Percentiles rank a stretch among this genome's conserved stretches.
phyloP scores from a whole-genome alignment of 2,329 filamentous ascomycete genomes.

The Coccinonectria pachysandricola region DNA sequence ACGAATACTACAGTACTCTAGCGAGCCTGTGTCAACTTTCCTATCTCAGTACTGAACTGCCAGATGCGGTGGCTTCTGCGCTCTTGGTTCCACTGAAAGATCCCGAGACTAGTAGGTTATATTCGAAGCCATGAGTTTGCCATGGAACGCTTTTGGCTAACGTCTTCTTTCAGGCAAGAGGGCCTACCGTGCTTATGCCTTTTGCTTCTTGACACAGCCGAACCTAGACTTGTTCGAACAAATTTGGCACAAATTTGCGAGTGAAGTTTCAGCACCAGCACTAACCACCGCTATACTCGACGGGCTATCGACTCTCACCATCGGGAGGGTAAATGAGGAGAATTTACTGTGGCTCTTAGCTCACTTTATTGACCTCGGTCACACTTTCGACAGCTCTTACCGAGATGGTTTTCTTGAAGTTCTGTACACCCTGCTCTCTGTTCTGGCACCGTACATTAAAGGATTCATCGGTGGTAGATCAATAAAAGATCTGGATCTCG shows the following conservation, averaged over 20 bases:
- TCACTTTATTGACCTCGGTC: conserved; percentile 52
- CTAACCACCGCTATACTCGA: conserved; percentile 33
- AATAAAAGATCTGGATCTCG: too few species aligned
- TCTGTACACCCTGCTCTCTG: conserved; percentile 43
- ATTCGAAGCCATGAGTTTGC: too few species aligned
- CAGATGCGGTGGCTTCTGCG: too few species aligned
- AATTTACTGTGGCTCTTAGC: conserved; percentile 54
- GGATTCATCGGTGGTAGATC: too few species aligned
- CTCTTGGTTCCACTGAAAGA: too few species aligned
- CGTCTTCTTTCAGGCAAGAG: too few species aligned
- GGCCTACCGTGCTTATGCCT: conserved; percentile 16
- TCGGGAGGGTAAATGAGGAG: conserved; percentile 22
- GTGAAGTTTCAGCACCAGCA: conserved; percentile 26
- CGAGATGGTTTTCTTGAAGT: conserved; percentile 37
- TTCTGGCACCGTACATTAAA: too few species aligned
- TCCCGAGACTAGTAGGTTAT: too few species aligned
- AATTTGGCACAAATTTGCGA: conserved; percentile 26
- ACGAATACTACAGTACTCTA: conserved; percentile 31
- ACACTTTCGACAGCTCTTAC: conserved; percentile 23
- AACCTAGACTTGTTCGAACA: conserved; percentile 32
- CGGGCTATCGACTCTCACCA: conserved; percentile 20
- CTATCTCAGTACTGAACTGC: conserved; percentile 8
- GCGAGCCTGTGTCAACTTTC: conserved; percentile 24
- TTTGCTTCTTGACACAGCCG: conserved; percentile 14
- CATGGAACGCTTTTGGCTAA: too few species aligned